Evolutionary conservation across 108 stramenopile genomes (phyloP).

Genomic region (Stephanodiscus triporus): DNA sequence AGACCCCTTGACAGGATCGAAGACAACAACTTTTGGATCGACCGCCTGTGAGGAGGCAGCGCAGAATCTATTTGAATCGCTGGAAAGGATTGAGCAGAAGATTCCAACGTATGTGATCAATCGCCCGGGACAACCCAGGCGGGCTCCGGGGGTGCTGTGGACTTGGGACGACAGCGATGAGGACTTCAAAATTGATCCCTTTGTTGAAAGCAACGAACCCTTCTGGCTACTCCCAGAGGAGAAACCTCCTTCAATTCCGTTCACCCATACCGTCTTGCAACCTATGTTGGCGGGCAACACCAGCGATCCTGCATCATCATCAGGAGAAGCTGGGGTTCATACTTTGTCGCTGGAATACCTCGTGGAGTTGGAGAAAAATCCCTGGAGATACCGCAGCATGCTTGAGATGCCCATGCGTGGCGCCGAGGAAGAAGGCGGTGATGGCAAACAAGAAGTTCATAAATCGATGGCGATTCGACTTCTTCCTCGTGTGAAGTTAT

Average conservation of each 20-base stretch:
- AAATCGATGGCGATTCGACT: not conserved
- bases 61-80: slow-evolving; percentile 50
- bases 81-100: slow-evolving; percentile 78
- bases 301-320: slow-evolving; percentile 16
- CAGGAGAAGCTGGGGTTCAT: slow-evolving; percentile 36
- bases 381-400: slow-evolving; percentile 73
- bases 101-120: slow-evolving; percentile 77
- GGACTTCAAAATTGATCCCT: slow-evolving; percentile 42
- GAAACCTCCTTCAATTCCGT: slow-evolving; percentile 45
- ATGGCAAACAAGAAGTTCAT: slow-evolving; percentile 1
- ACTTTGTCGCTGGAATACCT: slow-evolving; percentile 63
- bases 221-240: slow-evolving; percentile 42
- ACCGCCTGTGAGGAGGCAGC: slow-evolving; percentile 51
- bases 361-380: slow-evolving; percentile 72
- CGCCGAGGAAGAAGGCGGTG: slow-evolving; percentile 8
- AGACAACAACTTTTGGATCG: slow-evolving; percentile 42
- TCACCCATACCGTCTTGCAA: slow-evolving; percentile 45
- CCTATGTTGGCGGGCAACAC: slow-evolving; percentile 40
- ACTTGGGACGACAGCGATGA: slow-evolving; percentile 55
- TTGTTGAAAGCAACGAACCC: slow-evolving; percentile 35
- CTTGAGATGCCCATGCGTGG: slow-evolving; percentile 48
- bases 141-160: slow-evolving; percentile 19
- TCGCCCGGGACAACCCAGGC: slow-evolving; percentile 42
- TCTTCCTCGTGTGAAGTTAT: slow-evolving; percentile 53
- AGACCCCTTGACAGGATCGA: slow-evolving; percentile 21